Conservation (phyloP, 1,284 basidiomycete species). For the Stereum hirsutum region DNA sequence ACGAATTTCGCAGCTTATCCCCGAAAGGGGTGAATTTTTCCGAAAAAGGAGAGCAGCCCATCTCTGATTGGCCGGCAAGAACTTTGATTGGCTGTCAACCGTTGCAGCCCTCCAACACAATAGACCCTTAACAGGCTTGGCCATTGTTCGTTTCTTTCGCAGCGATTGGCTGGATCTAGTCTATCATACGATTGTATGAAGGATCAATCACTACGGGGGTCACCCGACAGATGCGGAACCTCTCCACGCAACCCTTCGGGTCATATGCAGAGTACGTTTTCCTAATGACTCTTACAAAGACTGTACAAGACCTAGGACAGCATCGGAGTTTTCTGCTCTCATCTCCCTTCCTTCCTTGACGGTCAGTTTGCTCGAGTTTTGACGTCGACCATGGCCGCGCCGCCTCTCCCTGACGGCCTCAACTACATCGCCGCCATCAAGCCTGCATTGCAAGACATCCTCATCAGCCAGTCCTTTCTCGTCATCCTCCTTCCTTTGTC, state of each 20-base stretch:
- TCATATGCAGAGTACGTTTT: neutral
- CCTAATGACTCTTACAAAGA: neutral
- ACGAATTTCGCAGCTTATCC: no score
- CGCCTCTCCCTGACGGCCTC: slow-evolving; percentile 9
- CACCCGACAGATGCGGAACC: no score
- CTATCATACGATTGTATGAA: no score
- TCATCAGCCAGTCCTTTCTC: slow-evolving; percentile 5
- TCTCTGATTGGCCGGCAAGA: no score
- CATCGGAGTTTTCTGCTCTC: no score
- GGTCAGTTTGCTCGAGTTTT: neutral
- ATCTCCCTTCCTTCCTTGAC: neutral
- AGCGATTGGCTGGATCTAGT: neutral
- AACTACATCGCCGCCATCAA: slow-evolving; percentile 8
- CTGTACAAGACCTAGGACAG: no score
- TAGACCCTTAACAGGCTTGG: neutral
- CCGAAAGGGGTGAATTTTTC: no score
- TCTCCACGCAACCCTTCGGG: no score
- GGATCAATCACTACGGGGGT: no score
- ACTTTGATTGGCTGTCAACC: no score
- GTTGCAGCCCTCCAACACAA: no score
- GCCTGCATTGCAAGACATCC: slow-evolving; percentile 6
- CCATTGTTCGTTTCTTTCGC: neutral
- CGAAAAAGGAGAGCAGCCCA: no score
- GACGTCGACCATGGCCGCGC: neutral
- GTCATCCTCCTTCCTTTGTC: slow-evolving; percentile 3